phyloP scores from a whole-genome alignment of 2,329 filamentous ascomycete genomes.

The Rutstroemia sp. region DNA sequence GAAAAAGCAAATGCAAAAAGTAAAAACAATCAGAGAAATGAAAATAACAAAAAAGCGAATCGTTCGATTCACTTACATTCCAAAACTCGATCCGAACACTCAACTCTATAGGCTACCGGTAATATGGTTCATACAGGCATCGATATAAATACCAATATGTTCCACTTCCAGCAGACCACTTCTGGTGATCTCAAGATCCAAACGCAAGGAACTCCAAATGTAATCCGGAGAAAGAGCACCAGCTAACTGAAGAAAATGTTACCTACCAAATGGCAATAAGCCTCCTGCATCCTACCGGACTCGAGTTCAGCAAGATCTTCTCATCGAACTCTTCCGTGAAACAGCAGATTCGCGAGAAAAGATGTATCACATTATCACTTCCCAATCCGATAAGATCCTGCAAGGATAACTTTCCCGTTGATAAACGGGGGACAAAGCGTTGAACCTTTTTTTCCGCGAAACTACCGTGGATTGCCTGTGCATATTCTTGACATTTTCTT shows the following conservation, averaged over 20 bases:
- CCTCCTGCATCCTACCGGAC: constrained; percentile 6
- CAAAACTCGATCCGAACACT: background rate
- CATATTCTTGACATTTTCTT: background rate
- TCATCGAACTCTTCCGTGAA: background rate
- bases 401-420: background rate
- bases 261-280: background rate
- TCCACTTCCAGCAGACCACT: background rate
- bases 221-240: background rate
- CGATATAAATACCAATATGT: background rate
- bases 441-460: background rate
- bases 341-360: constrained; percentile 11
- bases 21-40: too few relatives aligned
- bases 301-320: constrained; percentile 3
- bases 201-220: background rate
- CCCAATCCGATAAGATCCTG: background rate
- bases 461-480: background rate
- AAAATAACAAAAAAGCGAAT: too few relatives aligned
- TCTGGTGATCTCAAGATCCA: background rate
- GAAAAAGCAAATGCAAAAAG: too few relatives aligned
- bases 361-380: constrained; percentile 2
- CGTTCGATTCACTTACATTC: background rate
- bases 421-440: background rate
- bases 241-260: background rate
- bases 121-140: background rate
- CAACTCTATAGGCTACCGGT: background rate